A percentile compares a stretch with the other conserved stretches of the same genome.
phyloP scores from a whole-genome alignment of 768 basidiomycete genomes.

The Phaeotremella fagi region DNA sequence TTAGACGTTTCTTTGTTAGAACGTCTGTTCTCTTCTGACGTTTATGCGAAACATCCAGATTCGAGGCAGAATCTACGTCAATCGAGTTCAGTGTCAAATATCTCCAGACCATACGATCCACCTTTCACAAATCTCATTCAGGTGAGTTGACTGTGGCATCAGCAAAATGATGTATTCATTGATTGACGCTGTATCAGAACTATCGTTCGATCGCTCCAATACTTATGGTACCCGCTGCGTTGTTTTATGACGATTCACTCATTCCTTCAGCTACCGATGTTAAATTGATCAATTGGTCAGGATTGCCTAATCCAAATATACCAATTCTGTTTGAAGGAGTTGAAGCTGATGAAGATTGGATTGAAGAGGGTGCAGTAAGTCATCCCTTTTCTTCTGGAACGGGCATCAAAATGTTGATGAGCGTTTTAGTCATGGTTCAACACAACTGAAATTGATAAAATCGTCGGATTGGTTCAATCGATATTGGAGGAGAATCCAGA shows the following conservation, averaged over 20 bases:
- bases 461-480: conserved; percentile 23
- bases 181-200: conserved; percentile 25
- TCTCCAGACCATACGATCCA: background rate
- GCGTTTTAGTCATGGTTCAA: conserved; percentile 41
- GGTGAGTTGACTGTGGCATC: background rate
- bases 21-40: conserved; percentile 36
- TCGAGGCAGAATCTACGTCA: background rate
- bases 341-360: conserved; percentile 39
- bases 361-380: conserved; percentile 43
- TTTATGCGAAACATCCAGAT: conserved; percentile 19
- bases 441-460: conserved; percentile 29
- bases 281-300: conserved; percentile 25
- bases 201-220: conserved; percentile 47
- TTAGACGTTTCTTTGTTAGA: conserved; percentile 48
- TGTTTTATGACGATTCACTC: conserved; percentile 49
- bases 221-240: conserved; percentile 45
- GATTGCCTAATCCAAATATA: conserved; percentile 31
- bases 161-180: background rate
- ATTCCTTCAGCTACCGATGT: conserved; percentile 29
- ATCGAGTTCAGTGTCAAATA: background rate
- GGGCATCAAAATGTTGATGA: background rate
- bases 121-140: conserved; percentile 22
- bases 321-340: conserved; percentile 43
- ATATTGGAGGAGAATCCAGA: conserved; percentile 17
- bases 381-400: background rate